Conservation (phyloP, 306 rosid genomes). For the Casuarina glauca region DNA sequence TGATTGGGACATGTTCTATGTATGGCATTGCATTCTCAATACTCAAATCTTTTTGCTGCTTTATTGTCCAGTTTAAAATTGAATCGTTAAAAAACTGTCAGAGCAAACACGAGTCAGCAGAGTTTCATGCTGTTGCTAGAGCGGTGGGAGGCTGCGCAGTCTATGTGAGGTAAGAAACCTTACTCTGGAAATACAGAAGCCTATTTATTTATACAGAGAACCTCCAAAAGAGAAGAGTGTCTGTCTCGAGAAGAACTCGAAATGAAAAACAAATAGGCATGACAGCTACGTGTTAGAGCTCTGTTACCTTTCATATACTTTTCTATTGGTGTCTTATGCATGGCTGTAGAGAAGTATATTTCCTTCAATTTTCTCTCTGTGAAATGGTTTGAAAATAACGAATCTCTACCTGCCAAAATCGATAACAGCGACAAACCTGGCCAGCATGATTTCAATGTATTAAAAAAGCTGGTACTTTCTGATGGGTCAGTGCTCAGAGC, state of each 20-base stretch:
- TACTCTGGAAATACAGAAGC: background rate
- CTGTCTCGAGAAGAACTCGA: background rate
- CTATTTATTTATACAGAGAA: background rate
- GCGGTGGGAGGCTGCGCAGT: conserved; percentile 48
- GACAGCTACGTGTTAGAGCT: no score
- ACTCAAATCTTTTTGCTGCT: background rate
- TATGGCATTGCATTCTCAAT: conserved; percentile 19
- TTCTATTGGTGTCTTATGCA: background rate
- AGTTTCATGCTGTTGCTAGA: conserved; percentile 48
- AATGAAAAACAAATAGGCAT: no score
- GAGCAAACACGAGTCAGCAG: conserved; percentile 39
- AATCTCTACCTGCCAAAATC: background rate
- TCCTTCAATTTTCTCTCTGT: background rate
- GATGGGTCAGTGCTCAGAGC: conserved; percentile 48
- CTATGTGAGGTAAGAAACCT: conserved; percentile 39
- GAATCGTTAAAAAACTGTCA: conserved; percentile 13
- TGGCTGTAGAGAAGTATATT: background rate
- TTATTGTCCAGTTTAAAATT: conserved; percentile 10
- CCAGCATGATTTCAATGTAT: conserved; percentile 39
- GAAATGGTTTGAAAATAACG: conserved; percentile 1
- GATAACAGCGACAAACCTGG: conserved; percentile 47
- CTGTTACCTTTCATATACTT: no score
- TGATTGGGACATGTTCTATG: conserved; percentile 63
- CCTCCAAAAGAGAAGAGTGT: background rate
- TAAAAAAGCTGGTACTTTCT: conserved; percentile 40